Evolutionary conservation across 2,329 filamentous ascomycete species (phyloP).

Genomic region (Incumbomyces lentus): DNA sequence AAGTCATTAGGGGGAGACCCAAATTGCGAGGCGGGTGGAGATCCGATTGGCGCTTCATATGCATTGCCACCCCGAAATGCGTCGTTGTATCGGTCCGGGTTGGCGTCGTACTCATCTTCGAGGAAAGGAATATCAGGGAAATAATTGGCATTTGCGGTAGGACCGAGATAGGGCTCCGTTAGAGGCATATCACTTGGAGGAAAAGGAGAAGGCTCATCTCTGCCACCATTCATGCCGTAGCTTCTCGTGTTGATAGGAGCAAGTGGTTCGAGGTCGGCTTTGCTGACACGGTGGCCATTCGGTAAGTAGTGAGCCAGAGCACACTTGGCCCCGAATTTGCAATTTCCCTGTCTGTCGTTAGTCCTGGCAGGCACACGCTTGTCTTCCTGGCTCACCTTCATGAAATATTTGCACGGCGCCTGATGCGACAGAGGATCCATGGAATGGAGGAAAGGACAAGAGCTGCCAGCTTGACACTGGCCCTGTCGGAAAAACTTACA

Average conservation of each 20-base stretch:
- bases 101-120: conserved; percentile 32
- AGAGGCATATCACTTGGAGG: conserved; percentile 54
- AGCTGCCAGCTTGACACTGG: conserved; percentile 87
- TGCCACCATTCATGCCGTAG: conserved; percentile 32
- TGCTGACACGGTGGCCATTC: conserved; percentile 83
- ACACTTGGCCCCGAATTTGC: conserved; percentile 97
- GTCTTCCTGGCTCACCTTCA: conserved; percentile 57
- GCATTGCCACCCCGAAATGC: conserved; percentile 19
- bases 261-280: conserved; percentile 43
- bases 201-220: conserved; percentile 55
- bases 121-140: conserved; percentile 34
- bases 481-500: conserved; percentile 99
- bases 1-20: conserved; percentile 75
- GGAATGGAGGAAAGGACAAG: conserved; percentile 93
- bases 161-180: background rate
- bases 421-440: conserved; percentile 74
- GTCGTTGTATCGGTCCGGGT: conserved; percentile 22
- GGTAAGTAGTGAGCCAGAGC: conserved; percentile 92
- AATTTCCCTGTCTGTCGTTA: conserved; percentile 63
- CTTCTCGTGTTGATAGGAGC: conserved; percentile 34
- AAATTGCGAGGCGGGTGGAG: conserved; percentile 54
- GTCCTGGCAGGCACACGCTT: background rate
- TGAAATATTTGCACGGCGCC: conserved; percentile 93
- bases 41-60: conserved; percentile 46
- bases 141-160: conserved; percentile 8